Percentiles rank a stretch among this genome's conserved stretches.
phyloP scores from a whole-genome alignment of 805 yeast genomes.

The Ogataea haglerorum region DNA sequence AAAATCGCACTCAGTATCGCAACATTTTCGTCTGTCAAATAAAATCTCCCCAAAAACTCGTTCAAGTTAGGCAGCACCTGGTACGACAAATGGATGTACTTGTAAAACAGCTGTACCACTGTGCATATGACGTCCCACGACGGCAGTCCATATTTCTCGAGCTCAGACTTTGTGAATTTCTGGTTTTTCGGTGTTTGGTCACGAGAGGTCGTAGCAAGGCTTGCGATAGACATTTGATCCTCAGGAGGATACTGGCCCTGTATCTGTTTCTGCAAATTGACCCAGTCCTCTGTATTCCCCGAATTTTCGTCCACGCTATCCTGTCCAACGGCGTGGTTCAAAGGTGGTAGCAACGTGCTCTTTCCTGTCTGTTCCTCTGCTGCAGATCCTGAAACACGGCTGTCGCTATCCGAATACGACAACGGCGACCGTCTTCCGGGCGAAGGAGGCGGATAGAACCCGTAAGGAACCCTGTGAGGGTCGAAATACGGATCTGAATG shows the following conservation, averaged over 20 bases:
- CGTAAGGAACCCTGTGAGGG: conserved; percentile 10
- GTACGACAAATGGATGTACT: conserved; percentile 39
- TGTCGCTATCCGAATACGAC: conserved; percentile 3
- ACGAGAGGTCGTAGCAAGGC: too few relatives aligned
- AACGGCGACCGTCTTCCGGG: conserved; percentile 5
- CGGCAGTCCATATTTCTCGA: conserved; percentile 37
- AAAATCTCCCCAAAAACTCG: conserved; percentile 29
- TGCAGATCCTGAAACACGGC: conserved; percentile 1
- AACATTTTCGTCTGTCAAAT: conserved; percentile 30
- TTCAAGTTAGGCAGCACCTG: conserved; percentile 36
- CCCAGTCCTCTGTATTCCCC: conserved; percentile 26
- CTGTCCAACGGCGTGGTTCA: not conserved
- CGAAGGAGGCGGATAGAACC: conserved; percentile 17
- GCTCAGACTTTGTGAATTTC: conserved; percentile 28
- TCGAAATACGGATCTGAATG: conserved; percentile 25
- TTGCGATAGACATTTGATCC: not conserved
- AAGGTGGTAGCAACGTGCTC: conserved; percentile 12
- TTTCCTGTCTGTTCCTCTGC: not conserved
- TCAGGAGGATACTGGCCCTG: conserved; percentile 3
- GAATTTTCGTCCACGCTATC: conserved; percentile 1
- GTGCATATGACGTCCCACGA: conserved; percentile 31
- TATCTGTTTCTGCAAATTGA: conserved; percentile 19
- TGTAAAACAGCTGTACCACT: conserved; percentile 38
- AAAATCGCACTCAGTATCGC: conserved; percentile 34
- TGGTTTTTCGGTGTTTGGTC: not conserved